phyloP scores from a whole-genome alignment of 2,329 filamentous ascomycete genomes.

The Sclerotinia trifoliorum region DNA sequence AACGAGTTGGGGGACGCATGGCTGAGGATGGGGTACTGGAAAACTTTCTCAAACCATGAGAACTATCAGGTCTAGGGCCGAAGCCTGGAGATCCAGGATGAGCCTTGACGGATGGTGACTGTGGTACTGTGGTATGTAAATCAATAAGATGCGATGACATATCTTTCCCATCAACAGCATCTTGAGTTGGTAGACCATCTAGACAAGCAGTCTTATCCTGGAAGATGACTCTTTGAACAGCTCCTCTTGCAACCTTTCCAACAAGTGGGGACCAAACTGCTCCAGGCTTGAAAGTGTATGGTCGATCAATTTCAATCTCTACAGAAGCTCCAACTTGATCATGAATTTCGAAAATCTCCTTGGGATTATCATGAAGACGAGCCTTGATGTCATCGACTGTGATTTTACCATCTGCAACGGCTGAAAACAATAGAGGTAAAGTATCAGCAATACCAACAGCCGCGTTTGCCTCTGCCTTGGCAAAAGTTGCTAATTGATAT shows the following conservation, averaged over 20 bases:
- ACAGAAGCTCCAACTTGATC: slow-evolving; percentile 72
- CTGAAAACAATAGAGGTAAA: slow-evolving; percentile 71
- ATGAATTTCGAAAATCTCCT: slow-evolving; percentile 78
- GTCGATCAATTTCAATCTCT: slow-evolving; percentile 73
- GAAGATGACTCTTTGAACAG: slow-evolving; percentile 74
- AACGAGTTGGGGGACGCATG: slow-evolving; percentile 41
- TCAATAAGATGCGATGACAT: slow-evolving; percentile 66
- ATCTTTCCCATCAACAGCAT: slow-evolving; percentile 63
- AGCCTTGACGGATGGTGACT: slow-evolving; percentile 58
- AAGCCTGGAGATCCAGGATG: slow-evolving; percentile 38
- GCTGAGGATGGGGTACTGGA: slow-evolving; percentile 36
- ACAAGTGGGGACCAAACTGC: slow-evolving; percentile 69
- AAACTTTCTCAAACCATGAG: slow-evolving; percentile 39
- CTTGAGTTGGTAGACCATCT: slow-evolving; percentile 61
- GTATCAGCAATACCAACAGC: slow-evolving; percentile 70
- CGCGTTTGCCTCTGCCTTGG: slow-evolving; percentile 54
- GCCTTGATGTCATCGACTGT: slow-evolving; percentile 70
- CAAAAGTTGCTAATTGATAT: slow-evolving; percentile 66
- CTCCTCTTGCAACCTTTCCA: slow-evolving; percentile 65
- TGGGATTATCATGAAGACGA: slow-evolving; percentile 74
- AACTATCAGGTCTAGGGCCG: slow-evolving; percentile 41
- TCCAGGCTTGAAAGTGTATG: slow-evolving; percentile 56
- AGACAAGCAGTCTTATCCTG: slow-evolving; percentile 72
- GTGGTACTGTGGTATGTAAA: slow-evolving; percentile 44
- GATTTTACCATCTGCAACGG: slow-evolving; percentile 69